Evolutionary conservation across 2,329 filamentous ascomycete genomes (phyloP).

Genomic region (Huntiella bhutanensis): DNA sequence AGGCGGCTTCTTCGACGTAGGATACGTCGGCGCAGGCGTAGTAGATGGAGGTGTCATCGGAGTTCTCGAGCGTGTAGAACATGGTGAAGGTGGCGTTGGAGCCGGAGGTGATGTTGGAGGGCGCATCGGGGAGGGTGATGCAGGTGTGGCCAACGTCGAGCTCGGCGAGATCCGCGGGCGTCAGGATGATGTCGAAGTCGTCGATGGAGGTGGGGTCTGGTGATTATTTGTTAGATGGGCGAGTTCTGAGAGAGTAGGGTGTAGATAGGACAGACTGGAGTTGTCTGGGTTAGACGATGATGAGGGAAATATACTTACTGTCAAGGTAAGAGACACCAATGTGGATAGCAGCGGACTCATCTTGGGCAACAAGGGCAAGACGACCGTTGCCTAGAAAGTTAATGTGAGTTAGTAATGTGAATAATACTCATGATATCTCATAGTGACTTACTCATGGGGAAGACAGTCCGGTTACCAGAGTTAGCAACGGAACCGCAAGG

Average conservation of each 20-base stretch:
- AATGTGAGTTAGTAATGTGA: background rate
- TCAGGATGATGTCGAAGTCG: conserved; percentile 24
- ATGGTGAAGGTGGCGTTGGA: conserved; percentile 30
- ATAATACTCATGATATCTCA: background rate
- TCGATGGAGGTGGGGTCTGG: conserved; percentile 22
- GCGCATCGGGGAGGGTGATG: conserved; percentile 20
- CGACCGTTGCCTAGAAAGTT: conserved; percentile 28
- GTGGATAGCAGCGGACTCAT: conserved; percentile 35
- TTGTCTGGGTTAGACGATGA: background rate
- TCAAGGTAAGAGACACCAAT: conserved; percentile 33
- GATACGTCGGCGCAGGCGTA: conserved; percentile 32
- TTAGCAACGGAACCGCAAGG: conserved; percentile 35
- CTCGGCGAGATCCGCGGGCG: conserved; percentile 19
- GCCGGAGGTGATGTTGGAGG: conserved; percentile 20
- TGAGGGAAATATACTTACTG: conserved; percentile 19
- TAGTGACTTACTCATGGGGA: conserved; percentile 30
- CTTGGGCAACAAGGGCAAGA: conserved; percentile 35
- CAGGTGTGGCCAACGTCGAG: conserved; percentile 29
- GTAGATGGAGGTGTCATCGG: conserved; percentile 23
- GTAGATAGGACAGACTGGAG: background rate
- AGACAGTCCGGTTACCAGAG: conserved; percentile 31
- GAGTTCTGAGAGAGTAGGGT: background rate
- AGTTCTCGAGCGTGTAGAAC: conserved; percentile 24
- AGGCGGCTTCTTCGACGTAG: conserved; percentile 21
- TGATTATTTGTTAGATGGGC: background rate